Base-by-base conservation (phyloP, 2,329 filamentous ascomycete species). In the Zasmidium citrigriseum region DNA sequence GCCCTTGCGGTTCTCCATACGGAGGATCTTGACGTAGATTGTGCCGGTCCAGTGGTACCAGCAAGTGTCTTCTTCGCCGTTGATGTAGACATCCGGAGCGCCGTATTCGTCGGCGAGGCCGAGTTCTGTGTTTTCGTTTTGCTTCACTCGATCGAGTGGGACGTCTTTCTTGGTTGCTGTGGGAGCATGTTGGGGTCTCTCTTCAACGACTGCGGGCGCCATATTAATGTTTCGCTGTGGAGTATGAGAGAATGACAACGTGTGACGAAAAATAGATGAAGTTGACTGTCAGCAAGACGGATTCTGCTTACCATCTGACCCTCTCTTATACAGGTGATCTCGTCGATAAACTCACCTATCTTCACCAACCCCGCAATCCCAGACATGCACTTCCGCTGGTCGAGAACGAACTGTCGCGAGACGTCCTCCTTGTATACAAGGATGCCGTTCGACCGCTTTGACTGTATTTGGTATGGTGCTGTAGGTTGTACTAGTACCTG, bases 41-140 rank as follows among this genome's bases (percentile, higher is more conserved):
- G 50, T 34, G 41, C 55, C 55, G 10, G 55, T 58, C 55, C 55
- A 58, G 38, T 52, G 55, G n/a, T 54, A 54, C 51, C 51, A 58
- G 46, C 20, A 21, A 18, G 55, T 58, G 46, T 58, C 55, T 29
- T 58, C 20, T 24, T 58, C 55, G 34, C 51, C 34, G 18, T 58
- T 45, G 55, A 58, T 54, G 45, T 58, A 58, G 51, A 54, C 55
- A 23, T 58, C 55, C 14, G 50, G 55, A 2, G 55, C 51, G 45
- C 55, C 55, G 23, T 47, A 22, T 18, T 44, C 7, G 24, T 58
- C 55, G 12, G 55, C 55, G 21, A 58, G 22, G 20, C 53, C 46
- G 18, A 54, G 55, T 50, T 58, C 55, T 14, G 14, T 44, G 14
- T 47, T 41, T 27, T 53, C 55, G 25, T 49, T 54, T 14, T 46